Base-by-base conservation (phyloP, 371 early-diverging fungal species). In the Nematocida minor region DNA sequence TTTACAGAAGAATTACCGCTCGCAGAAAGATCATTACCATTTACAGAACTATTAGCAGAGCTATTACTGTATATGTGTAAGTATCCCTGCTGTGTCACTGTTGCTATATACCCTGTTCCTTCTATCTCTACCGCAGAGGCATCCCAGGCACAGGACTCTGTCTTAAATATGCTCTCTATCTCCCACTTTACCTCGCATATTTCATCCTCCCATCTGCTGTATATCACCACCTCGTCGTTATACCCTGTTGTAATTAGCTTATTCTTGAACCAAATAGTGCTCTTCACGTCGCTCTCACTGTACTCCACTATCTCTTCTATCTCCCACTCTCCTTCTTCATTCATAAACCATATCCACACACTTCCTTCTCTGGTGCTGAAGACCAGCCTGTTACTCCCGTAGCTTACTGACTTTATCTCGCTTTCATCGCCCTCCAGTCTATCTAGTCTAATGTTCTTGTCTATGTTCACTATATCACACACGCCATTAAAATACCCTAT, bases 231-330 rank as follows among this genome's bases (percentile, higher is more conserved):
- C 42, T 74, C 77, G 27, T 41, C 38, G 11, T 6, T 4, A 36
- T 74, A 74, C 54, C 77, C 77, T 11, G 36, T 16, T 16, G 62
- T 22, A 27, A 74, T 20, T 18, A 74, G 31, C 14, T 29, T 46
- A 16, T 55, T 55, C 41, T 51, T 2, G 42, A 22, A 16, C 64
- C 63, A 74, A 11, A 66, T 9, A 6, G 54, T 46, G 3, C 22
- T 74, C 36, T 74, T 74, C 22, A 74, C 64, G 42, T 74, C 77
- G n/a, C 20, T 62, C 31, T 74, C 77, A 49, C 77, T 74, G 47
- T 74, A 74, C 77, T 74, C 77, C n/a, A 74, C 48, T 9, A 74
- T 47, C 66, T 74, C 77, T 34, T 74, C 77, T 25, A 74, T 62
- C 53, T 74, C 77, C 77, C 77, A 74, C 27, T 22, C 53, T 6